Base-by-base conservation (phyloP, 1,284 basidiomycete genomes). In the Leccinum fallax region DNA sequence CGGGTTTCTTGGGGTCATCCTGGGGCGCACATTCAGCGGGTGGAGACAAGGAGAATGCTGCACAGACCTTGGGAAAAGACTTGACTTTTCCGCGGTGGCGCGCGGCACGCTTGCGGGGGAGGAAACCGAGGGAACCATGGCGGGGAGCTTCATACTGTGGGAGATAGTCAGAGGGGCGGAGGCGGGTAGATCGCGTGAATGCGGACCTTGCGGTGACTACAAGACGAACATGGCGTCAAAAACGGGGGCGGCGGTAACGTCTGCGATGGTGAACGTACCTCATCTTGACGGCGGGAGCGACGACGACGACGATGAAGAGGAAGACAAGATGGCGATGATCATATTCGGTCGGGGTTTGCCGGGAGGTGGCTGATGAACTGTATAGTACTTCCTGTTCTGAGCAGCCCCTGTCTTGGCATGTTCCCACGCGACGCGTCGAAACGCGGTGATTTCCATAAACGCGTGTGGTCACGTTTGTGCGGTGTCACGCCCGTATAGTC, bases 1-100 rank as follows among this genome's bases (percentile, higher is more conserved):
- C 95, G 62, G 94, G 95, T 83, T 98, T 98, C 88, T 96, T 98
- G 80, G 95, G 87, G 86, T 99, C 97, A 88, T 99, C 97, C 95
- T 97, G 75, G 54, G 66, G 49, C 8, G 57, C 30, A 63, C 24
- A 59, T 21, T 63, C 43, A 64, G 63, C 55, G 59, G 28, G 48
- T 16, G 57, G 38, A 28, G 4, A 3, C 55, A 56, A 38, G 2
- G 2, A 11, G 10, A 16, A 24, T 0, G 19, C 43, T 54, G 4
- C 15, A 72, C 84, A 40, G 61, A 93, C 93, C 89, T 90, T 94
- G 76, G 96, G 95, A 89, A 98, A 98, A 66, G 95, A 89, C 89
- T 98, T 98, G 81, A 97, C 94, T 86, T 95, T 95, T 80, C 95
- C 95, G 73, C 95, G 92, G 82, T 97, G 95, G 78, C 95, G 90